These are phyloP conservation scores for Cladophialophora bantiana DNA, from an alignment of 2,329 filamentous ascomycete species.

Conservation along the genomic window DNA sequence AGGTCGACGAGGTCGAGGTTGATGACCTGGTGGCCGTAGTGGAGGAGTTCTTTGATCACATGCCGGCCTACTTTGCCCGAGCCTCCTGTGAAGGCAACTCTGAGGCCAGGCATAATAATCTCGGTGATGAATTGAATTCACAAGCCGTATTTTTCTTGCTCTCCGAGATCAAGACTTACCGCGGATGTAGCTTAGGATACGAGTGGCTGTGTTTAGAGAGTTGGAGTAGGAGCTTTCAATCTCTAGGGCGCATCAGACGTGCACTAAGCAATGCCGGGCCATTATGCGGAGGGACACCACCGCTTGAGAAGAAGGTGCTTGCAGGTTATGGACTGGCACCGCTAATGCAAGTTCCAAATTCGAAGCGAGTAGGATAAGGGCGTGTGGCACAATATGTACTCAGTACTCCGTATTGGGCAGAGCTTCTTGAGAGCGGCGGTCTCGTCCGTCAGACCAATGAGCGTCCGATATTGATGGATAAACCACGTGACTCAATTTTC, in stretches of 20 bases:
- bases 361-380: background rate
- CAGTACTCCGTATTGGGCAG: background rate
- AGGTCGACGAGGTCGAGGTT: slow-evolving; percentile 61
- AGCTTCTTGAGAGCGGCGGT: background rate
- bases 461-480: background rate
- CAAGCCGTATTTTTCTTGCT: background rate
- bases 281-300: background rate
- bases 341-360: background rate
- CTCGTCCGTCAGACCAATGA: background rate
- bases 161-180: background rate
- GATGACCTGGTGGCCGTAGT: slow-evolving; percentile 59
- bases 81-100: slow-evolving; percentile 62
- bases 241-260: background rate
- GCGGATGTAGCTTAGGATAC: background rate
- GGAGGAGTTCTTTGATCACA: slow-evolving; percentile 59
- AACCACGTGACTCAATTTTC: background rate
- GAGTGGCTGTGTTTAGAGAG: background rate
- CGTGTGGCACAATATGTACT: background rate
- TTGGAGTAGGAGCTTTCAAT: background rate
- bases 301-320: background rate
- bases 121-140: background rate
- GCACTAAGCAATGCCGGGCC: background rate
- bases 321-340: background rate
- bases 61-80: slow-evolving; percentile 63
- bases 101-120: slow-evolving; percentile 41